Conservation (phyloP, 805 yeast species). For the Hanseniaspora lindneri region DNA sequence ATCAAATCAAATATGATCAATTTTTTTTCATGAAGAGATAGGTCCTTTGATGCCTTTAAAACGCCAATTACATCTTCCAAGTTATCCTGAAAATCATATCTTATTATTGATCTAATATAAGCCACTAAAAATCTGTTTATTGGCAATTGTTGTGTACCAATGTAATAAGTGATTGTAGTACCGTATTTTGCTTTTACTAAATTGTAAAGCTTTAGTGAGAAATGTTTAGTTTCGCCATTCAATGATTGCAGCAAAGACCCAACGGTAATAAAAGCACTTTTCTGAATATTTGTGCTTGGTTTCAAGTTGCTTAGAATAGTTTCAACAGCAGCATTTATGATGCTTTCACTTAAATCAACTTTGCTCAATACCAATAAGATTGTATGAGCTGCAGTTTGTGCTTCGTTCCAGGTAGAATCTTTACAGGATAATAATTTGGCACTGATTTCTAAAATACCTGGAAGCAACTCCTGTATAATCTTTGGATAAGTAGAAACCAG, state of each 20-base stretch:
- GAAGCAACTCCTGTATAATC: conserved; percentile 42
- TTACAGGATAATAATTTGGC: conserved; percentile 42
- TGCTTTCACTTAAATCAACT: conserved; percentile 28
- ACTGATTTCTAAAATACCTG: conserved; percentile 41
- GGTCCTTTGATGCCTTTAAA: conserved; percentile 24
- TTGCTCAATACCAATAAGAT: conserved; percentile 58
- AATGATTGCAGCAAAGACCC: conserved; percentile 40
- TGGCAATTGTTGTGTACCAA: conserved; percentile 23
- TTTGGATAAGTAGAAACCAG: conserved; percentile 40
- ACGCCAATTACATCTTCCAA: conserved; percentile 30
- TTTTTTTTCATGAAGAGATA: conserved; percentile 32
- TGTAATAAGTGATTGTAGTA: conserved; percentile 19
- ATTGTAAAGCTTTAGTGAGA: conserved; percentile 32
- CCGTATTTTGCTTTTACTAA: conserved; percentile 24
- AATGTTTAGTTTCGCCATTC: conserved; percentile 33
- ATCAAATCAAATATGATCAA: conserved; percentile 32
- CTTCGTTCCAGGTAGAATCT: conserved; percentile 36
- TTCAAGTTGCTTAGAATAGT: conserved; percentile 42
- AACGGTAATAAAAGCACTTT: conserved; percentile 38
- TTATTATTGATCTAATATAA: conserved; percentile 34
- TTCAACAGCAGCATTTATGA: conserved; percentile 49
- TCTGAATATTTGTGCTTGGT: conserved; percentile 28
- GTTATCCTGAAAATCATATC: conserved; percentile 32
- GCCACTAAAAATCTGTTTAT: conserved; percentile 36
- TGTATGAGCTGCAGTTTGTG: conserved; percentile 75